Evolutionary conservation across 1,139 yeast genomes (phyloP), one percentile per base, ranked within the genome.

Genomic region (Scheffersomyces lignicola): DNA sequence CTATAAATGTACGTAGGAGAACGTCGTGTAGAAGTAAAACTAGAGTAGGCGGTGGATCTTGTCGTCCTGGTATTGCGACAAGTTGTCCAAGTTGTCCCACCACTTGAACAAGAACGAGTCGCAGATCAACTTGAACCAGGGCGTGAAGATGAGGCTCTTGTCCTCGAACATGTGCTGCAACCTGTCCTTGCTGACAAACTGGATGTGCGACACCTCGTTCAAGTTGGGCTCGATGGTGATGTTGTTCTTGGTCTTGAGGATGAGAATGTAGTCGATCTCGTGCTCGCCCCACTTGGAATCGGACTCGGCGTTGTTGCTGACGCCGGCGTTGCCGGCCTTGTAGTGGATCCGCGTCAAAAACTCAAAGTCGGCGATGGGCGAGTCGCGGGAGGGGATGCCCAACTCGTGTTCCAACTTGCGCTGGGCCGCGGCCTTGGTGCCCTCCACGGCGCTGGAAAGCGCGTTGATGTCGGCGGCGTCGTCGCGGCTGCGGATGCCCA

Each of bases 91-190:
- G 44, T 78, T 73, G 33, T 72, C 74, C 99, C 99, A 92, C 99
- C 99, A 92, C 47, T 85, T 73, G 68, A 86, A 92, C 54, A 92
- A 70, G 55, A 87, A 87, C 34, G 86, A 80, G 54, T 92, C 89
- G 59, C 98, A 94, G 49, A 92, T 92, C 47, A 92, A 77, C 62
- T 88, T 89, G 70, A 92, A 92, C 99, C 99, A 92, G 8, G 98
- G 98, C 5, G 99, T 92, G 62, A 92, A 94, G 13, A 77, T 73
- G 44, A 84, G 69, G 11, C 52, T 43, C 12, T 65, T 51, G 54
- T 89, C 88, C 22, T 72, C 52, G 58, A 92, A 87, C 97, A 94
- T 87, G 11, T 58, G 68, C 52, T 80, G 76, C 49, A 94, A 72
- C 47, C 85, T 83, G 1, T 65, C 65, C 21, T 76, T 77, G 27